A percentile compares a stretch with the other conserved stretches of the same genome.
phyloP scores from a whole-genome alignment of 345 rosid species.

The Sonneratia alba region DNA sequence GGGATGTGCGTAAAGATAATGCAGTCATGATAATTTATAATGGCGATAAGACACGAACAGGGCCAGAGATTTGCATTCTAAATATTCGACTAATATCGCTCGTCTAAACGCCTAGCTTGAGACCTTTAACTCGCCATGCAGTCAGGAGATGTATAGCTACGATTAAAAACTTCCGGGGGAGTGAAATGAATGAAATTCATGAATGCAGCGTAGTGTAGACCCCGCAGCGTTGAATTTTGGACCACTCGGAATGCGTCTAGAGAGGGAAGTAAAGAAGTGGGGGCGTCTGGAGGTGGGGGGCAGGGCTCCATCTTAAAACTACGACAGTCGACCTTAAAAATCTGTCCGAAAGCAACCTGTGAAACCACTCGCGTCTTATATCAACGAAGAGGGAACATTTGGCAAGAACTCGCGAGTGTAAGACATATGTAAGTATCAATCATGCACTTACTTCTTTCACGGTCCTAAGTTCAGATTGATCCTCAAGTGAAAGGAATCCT shows the following conservation, averaged over 20 bases:
- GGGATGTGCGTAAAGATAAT: constrained; percentile 42
- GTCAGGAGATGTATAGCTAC: too few species aligned
- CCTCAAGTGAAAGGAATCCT: too few species aligned
- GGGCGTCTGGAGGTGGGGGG: constrained; percentile 18
- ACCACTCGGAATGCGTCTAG: constrained; percentile 2
- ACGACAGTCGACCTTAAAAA: constrained; percentile 57
- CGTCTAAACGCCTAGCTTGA: too few species aligned
- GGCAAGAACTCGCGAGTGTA: too few species aligned
- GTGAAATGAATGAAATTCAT: too few species aligned
- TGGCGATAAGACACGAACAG: constrained; percentile 38
- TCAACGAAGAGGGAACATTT: too few species aligned
- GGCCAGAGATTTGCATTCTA: constrained; percentile 9
- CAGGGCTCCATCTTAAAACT: constrained; percentile 40
- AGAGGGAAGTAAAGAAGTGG: neutral
- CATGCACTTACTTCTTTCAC: too few species aligned
- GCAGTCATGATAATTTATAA: constrained; percentile 64
- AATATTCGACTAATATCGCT: constrained; percentile 10
- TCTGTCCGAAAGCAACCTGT: constrained; percentile 40
- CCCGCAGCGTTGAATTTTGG: neutral
- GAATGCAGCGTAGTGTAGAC: neutral
- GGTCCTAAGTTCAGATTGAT: too few species aligned
- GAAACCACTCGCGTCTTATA: constrained; percentile 20
- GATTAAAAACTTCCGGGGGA: too few species aligned
- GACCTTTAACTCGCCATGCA: too few species aligned
- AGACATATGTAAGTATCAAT: too few species aligned